Evolutionary conservation across 2,329 filamentous ascomycete species (phyloP).

Genomic region (Dactylellina sp.): DNA sequence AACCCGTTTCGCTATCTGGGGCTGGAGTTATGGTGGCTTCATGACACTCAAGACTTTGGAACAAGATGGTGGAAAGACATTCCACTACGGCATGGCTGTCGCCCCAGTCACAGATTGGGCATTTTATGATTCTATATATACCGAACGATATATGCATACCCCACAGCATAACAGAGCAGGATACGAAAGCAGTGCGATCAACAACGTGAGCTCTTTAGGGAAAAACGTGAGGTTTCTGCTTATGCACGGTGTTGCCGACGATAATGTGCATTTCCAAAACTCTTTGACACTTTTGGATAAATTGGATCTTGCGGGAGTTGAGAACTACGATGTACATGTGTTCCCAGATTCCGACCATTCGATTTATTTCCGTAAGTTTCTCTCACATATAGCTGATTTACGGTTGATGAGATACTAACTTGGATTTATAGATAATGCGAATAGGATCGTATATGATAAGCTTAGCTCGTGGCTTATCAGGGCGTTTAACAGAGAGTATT

Average conservation of each 20-base stretch:
- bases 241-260: slow-evolving; percentile 96
- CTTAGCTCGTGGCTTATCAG: slow-evolving; percentile 92
- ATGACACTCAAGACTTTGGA: slow-evolving; percentile 95
- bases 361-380: slow-evolving; percentile 78
- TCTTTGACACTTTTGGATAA: slow-evolving; percentile 87
- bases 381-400: not conserved
- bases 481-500: slow-evolving; percentile 95
- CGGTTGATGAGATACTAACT: not conserved
- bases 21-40: slow-evolving; percentile 97
- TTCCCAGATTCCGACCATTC: slow-evolving; percentile 96
- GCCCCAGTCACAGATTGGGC: slow-evolving; percentile 98
- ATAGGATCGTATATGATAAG: slow-evolving; percentile 87
- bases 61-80: slow-evolving; percentile 86
- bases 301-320: slow-evolving; percentile 80
- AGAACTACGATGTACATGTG: slow-evolving; percentile 96
- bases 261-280: slow-evolving; percentile 98
- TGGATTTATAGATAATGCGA: slow-evolving; percentile 74
- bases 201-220: slow-evolving; percentile 77
- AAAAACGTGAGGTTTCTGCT: slow-evolving; percentile 87
- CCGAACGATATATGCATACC: slow-evolving; percentile 96
- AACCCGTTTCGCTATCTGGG: slow-evolving; percentile 90
- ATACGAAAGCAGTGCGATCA: slow-evolving; percentile 80
- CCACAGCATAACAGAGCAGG: slow-evolving; percentile 83
- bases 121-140: slow-evolving; percentile 93
- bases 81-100: slow-evolving; percentile 97